Percentiles rank a stretch among this genome's conserved stretches.
Conservation (phyloP, 2,329 filamentous ascomycete genomes). For the Madurella fahalii region DNA sequence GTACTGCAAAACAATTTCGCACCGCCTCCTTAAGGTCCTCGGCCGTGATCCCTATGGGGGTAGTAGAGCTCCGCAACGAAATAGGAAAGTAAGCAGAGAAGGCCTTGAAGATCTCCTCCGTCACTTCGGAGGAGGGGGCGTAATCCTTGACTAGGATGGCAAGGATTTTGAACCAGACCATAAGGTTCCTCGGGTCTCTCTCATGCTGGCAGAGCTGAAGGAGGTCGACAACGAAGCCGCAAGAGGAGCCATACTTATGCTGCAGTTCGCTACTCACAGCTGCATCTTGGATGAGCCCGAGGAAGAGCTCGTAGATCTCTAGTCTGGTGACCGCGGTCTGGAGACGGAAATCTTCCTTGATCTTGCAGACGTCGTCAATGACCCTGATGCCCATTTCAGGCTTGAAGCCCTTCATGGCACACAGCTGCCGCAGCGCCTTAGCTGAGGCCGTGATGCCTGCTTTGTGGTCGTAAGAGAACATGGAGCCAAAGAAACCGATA, state of each 20-base stretch:
- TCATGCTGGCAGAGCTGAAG: conserved; percentile 51
- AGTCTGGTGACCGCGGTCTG: conserved; percentile 50
- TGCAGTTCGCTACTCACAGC: conserved; percentile 43
- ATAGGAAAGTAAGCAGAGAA: conserved; percentile 61
- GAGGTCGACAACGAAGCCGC: conserved; percentile 47
- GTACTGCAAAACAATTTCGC: conserved; percentile 51
- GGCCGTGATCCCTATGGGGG: conserved; percentile 48
- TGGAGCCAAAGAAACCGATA: conserved; percentile 52
- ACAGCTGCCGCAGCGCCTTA: conserved; percentile 48
- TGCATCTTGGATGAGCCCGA: conserved; percentile 40
- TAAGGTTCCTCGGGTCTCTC: conserved; percentile 53
- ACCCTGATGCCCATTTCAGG: conserved; percentile 46
- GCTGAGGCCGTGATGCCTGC: conserved; percentile 54
- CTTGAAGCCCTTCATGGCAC: conserved; percentile 49
- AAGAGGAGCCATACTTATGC: conserved; percentile 40
- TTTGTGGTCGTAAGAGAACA: conserved; percentile 57
- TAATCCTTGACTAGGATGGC: conserved; percentile 43
- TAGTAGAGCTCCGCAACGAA: conserved; percentile 49
- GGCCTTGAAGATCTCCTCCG: conserved; percentile 48
- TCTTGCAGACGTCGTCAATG: conserved; percentile 44
- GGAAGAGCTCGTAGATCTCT: conserved; percentile 49
- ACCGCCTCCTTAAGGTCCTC: conserved; percentile 53
- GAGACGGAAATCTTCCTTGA: conserved; percentile 54
- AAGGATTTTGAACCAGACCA: conserved; percentile 54
- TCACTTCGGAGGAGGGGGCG: conserved; percentile 41